Evolutionary conservation across 495 filamentous ascomycete genomes (phyloP).

Genomic region (Pseudevernia furfuracea): DNA sequence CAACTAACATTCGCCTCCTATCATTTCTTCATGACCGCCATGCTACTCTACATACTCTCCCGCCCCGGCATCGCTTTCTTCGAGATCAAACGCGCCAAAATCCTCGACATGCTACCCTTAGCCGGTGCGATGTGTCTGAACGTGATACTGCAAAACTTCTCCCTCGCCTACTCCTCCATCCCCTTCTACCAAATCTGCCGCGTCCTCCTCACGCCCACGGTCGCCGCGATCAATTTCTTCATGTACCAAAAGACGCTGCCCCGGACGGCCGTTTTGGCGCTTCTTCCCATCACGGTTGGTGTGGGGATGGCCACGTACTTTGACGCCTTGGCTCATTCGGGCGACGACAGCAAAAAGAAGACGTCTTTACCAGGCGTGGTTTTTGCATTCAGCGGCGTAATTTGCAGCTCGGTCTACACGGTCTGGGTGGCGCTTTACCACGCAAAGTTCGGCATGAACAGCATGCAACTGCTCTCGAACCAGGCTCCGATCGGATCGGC

Average conservation of each 20-base stretch:
- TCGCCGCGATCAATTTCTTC: slow-evolving; percentile 55
- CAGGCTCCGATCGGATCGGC: neutral
- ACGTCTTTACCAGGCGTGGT: neutral
- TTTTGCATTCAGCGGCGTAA: neutral
- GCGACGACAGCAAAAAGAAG: neutral
- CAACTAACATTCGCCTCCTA: slow-evolving; percentile 56
- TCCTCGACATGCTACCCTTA: slow-evolving; percentile 53
- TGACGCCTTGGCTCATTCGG: neutral
- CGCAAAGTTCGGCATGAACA: neutral
- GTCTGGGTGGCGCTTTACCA: no score
- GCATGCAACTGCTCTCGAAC: neutral
- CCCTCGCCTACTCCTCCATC: slow-evolving; percentile 58
- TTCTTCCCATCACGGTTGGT: neutral
- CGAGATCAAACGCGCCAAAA: slow-evolving; percentile 42
- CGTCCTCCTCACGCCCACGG: slow-evolving; percentile 59
- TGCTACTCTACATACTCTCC: slow-evolving; percentile 56
- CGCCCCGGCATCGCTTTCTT: slow-evolving; percentile 54
- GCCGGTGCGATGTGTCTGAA: slow-evolving; percentile 60
- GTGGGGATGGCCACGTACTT: neutral
- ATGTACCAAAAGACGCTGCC: slow-evolving; percentile 53
- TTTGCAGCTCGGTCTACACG: neutral
- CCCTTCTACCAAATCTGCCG: slow-evolving; percentile 69
- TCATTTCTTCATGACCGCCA: slow-evolving; percentile 61
- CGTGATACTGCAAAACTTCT: slow-evolving; percentile 62
- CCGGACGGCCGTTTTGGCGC: slow-evolving; percentile 15